These are phyloP conservation scores for Rhodotorula sp. DNA, from an alignment of 1,284 basidiomycete species.

Conservation along the genomic window DNA sequence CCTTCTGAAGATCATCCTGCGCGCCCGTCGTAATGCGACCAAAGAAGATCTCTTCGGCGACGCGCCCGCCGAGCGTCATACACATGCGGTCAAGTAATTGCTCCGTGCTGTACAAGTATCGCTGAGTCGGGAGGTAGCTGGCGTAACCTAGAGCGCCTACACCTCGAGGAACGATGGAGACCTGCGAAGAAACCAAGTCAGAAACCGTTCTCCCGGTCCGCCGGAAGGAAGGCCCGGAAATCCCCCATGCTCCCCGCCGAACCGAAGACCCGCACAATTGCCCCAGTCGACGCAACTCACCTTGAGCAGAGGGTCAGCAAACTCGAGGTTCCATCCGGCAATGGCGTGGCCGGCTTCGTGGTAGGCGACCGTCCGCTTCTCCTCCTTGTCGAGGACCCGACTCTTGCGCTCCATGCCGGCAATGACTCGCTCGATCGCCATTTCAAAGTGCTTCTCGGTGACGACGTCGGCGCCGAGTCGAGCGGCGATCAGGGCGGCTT, in stretches of 20 bases:
- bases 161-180: slow-evolving; percentile 96
- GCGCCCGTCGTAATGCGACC: slow-evolving; percentile 95
- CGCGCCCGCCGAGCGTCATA: slow-evolving; percentile 98
- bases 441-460: slow-evolving; percentile 85
- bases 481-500: slow-evolving; percentile 93
- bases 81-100: slow-evolving; percentile 95
- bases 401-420: slow-evolving; percentile 96
- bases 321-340: slow-evolving; percentile 96
- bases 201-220: no score
- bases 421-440: slow-evolving; percentile 96
- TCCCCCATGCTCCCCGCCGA: background rate
- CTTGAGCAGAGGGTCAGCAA: slow-evolving; percentile 93
- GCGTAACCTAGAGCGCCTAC: slow-evolving; percentile 96
- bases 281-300: slow-evolving; percentile 13
- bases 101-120: slow-evolving; percentile 90
- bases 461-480: slow-evolving; percentile 77
- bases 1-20: slow-evolving; percentile 88
- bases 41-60: slow-evolving; percentile 98
- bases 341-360: slow-evolving; percentile 99
- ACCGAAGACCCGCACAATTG: no score
- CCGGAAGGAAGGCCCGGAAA: background rate
- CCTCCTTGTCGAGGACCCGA: slow-evolving; percentile 84
- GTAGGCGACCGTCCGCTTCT: slow-evolving; percentile 99
- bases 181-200: slow-evolving; percentile 47
- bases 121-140: slow-evolving; percentile 90